Evolutionary conservation across 768 basidiomycete species (phyloP).

Genomic region (Pilatotrama ljubarskyi): DNA sequence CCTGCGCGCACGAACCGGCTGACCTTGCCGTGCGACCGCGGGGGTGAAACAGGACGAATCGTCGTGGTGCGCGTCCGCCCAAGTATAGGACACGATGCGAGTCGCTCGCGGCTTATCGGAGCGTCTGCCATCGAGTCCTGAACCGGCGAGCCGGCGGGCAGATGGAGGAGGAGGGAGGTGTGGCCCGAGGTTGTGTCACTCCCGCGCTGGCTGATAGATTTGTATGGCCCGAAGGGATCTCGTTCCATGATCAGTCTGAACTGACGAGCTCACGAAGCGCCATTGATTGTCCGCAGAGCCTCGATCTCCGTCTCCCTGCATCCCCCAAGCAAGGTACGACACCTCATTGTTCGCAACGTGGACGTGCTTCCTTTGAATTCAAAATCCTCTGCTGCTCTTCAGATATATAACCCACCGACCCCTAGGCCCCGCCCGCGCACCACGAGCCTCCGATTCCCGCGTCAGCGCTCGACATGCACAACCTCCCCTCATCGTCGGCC

Average conservation of each 20-base stretch:
- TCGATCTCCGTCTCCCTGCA: conserved; percentile 13
- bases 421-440: conserved; percentile 18
- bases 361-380: conserved; percentile 19
- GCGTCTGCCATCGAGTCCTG: conserved; percentile 3
- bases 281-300: conserved; percentile 7
- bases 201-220: conserved; percentile 2
- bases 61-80: neutral
- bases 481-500: conserved; percentile 13
- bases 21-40: conserved; percentile 11
- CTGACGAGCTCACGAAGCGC: neutral
- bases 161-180: conserved; percentile 1
- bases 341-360: conserved; percentile 22
- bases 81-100: conserved; percentile 4
- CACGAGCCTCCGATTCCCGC: conserved; percentile 9
- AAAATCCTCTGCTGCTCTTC: conserved; percentile 4
- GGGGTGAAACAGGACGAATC: neutral
- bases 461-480: conserved; percentile 11
- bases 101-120: conserved; percentile 3
- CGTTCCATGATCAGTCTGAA: neutral
- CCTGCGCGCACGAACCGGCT: neutral
- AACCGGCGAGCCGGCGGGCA: neutral
- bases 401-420: conserved; percentile 22
- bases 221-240: conserved; percentile 5
- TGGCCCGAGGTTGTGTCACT: conserved; percentile 1
- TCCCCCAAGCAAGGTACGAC: neutral